Evolutionary conservation across 1,284 basidiomycete genomes (phyloP).

Genomic region (Irpex lacteus): DNA sequence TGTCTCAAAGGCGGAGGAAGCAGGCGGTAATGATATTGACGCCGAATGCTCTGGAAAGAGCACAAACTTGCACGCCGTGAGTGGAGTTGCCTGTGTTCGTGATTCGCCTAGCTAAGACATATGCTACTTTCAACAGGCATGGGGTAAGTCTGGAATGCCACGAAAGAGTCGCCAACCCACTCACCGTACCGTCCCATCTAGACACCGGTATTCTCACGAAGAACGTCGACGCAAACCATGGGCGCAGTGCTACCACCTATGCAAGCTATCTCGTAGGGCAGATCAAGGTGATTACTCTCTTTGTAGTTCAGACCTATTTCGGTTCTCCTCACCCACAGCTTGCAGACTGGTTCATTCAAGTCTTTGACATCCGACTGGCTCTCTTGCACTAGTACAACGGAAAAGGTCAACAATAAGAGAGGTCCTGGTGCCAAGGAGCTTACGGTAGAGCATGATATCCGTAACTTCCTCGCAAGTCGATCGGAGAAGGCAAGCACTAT

Average conservation of each 20-base stretch:
- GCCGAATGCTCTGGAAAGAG: constrained; percentile 27
- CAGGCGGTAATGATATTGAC: constrained; percentile 28
- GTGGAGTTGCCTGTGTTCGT: constrained; percentile 10
- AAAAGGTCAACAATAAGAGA: constrained; percentile 23
- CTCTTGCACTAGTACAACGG: constrained; percentile 41
- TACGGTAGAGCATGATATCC: constrained; percentile 34
- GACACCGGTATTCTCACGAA: constrained; percentile 47
- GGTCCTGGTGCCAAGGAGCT: constrained; percentile 17
- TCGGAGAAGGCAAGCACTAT: constrained; percentile 22
- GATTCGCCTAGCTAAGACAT: neutral
- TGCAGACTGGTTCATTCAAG: constrained; percentile 38
- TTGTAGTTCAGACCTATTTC: neutral
- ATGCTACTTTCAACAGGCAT: constrained; percentile 20
- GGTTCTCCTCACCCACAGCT: neutral
- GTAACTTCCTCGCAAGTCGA: constrained; percentile 19
- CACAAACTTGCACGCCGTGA: constrained; percentile 50
- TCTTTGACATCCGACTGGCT: constrained; percentile 42
- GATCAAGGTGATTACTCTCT: constrained; percentile 36
- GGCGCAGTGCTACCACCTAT: constrained; percentile 38
- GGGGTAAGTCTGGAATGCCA: constrained; percentile 18
- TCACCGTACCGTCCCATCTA: constrained; percentile 15
- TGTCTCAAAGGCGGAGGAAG: constrained; percentile 22
- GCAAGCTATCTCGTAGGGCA: constrained; percentile 39
- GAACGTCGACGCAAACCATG: constrained; percentile 40
- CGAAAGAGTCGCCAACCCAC: neutral